Conservation (phyloP, 805 yeast species). For the Isabelozyma rhagii region DNA sequence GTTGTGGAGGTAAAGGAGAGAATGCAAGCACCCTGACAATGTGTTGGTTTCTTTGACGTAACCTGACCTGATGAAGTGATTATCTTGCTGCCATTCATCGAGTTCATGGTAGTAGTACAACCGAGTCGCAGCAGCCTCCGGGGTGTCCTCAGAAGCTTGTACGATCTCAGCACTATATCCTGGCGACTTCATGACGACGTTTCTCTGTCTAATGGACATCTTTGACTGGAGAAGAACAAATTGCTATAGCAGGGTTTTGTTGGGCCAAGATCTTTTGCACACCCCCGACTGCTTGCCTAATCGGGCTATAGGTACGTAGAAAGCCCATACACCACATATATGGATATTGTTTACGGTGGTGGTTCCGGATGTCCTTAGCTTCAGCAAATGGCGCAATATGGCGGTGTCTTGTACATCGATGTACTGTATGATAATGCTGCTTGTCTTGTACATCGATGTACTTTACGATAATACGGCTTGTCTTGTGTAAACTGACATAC, state of each 20-base stretch:
- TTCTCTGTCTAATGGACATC: background rate
- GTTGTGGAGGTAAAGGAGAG: constrained; percentile 59
- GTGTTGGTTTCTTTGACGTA: constrained; percentile 59
- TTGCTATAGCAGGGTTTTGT: background rate
- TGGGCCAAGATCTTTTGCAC: background rate
- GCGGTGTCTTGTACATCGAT: too few species aligned
- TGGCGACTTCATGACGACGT: background rate
- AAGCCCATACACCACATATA: background rate
- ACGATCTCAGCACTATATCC: too few species aligned
- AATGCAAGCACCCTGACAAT: constrained; percentile 40
- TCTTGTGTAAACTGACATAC: too few species aligned
- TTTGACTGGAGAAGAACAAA: background rate
- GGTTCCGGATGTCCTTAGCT: too few species aligned
- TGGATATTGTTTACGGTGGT: too few species aligned
- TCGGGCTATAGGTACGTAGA: background rate
- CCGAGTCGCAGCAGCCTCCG: background rate
- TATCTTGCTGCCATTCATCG: constrained; percentile 73
- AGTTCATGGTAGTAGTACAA: constrained; percentile 50
- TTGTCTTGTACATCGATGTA: too few species aligned
- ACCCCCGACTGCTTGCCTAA: background rate
- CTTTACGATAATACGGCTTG: too few species aligned
- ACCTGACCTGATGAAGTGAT: constrained; percentile 61
- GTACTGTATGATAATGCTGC: too few species aligned
- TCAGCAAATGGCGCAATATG: too few species aligned
- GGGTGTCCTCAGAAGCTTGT: background rate